Percentiles rank a stretch among this genome's conserved stretches.
These are phyloP conservation scores for Sarocladium oryzae DNA, from an alignment of 2,329 filamentous ascomycete genomes.

Conservation along the genomic window DNA sequence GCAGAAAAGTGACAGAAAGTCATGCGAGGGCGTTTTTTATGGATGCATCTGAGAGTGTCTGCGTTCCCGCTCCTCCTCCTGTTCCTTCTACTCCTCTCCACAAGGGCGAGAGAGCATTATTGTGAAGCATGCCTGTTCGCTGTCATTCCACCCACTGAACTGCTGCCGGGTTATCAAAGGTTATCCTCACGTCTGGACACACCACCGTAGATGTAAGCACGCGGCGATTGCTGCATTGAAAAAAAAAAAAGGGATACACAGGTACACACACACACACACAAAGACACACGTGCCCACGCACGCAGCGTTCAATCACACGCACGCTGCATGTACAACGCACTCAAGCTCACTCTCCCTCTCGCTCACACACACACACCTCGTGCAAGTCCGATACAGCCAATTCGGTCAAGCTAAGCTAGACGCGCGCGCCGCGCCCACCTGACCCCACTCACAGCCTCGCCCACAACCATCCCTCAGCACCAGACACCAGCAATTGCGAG, in stretches of 20 bases:
- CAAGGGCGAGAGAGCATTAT: too few relatives aligned
- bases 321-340: too few relatives aligned
- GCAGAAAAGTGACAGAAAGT: not conserved
- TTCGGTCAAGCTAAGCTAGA: constrained; percentile 1
- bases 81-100: too few relatives aligned
- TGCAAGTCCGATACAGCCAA: not conserved
- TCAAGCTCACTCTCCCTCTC: too few relatives aligned
- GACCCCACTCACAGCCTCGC: constrained; percentile 8
- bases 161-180: too few relatives aligned
- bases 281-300: not conserved
- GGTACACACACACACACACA: not conserved
- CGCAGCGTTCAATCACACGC: too few relatives aligned
- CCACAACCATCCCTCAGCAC: not conserved
- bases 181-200: too few relatives aligned
- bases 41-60: not conserved
- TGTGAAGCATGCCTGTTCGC: too few relatives aligned
- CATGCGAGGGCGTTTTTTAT: not conserved
- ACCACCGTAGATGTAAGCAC: too few relatives aligned
- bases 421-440: not conserved
- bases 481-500: not conserved
- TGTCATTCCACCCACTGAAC: too few relatives aligned
- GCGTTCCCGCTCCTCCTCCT: not conserved
- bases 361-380: not conserved
- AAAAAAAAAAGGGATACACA: too few relatives aligned
- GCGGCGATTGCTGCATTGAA: too few relatives aligned